Evolutionary conservation across 345 rosid genomes (phyloP).

Genomic region (Citrus hindsii): DNA sequence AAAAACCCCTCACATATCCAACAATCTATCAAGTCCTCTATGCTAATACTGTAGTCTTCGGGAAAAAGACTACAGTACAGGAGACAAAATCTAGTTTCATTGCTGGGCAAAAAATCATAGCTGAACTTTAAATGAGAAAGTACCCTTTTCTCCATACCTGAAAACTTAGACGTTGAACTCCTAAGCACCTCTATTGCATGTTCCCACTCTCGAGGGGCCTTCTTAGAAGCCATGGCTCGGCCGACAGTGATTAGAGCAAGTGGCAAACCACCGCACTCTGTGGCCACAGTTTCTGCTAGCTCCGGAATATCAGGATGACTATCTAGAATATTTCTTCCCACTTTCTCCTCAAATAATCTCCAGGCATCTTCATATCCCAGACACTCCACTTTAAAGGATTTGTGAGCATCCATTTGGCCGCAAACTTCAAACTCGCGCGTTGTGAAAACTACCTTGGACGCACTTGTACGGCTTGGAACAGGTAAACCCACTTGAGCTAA

Average conservation of each 20-base stretch:
- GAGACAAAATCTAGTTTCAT: background rate
- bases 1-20: slow-evolving; percentile 32
- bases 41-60: background rate
- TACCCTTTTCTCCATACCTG: background rate
- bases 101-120: background rate
- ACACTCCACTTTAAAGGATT: no score
- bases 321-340: background rate
- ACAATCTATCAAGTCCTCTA: slow-evolving; percentile 1
- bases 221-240: background rate
- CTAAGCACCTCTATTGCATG: background rate
- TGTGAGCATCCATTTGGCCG: no score
- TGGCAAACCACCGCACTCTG: slow-evolving; percentile 5
- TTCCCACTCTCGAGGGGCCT: background rate
- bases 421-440: no score
- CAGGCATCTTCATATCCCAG: no score
- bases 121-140: background rate
- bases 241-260: slow-evolving; percentile 5
- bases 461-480: no score
- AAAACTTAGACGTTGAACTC: background rate
- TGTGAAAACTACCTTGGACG: no score
- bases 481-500: no score
- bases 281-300: background rate
- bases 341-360: no score
- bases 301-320: slow-evolving; percentile 4
- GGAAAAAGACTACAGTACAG: slow-evolving; percentile 18